These are phyloP conservation scores for Danielia oregonensis DNA, from an alignment of 805 yeast genomes.

Conservation along the genomic window DNA sequence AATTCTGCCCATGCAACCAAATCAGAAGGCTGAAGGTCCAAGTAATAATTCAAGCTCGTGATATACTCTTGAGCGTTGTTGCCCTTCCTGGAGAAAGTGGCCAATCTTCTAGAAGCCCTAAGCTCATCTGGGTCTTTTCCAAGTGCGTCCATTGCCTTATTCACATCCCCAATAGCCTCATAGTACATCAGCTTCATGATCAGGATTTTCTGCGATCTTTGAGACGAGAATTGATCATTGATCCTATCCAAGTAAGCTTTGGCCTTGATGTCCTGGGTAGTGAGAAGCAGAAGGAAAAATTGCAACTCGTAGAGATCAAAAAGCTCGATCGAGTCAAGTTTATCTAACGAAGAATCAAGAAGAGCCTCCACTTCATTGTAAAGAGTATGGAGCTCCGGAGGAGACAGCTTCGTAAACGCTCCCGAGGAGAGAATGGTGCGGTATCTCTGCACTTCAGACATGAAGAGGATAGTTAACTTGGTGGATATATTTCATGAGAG, in stretches of 20 bases:
- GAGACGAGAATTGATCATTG: slow-evolving; percentile 62
- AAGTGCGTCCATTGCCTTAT: slow-evolving; percentile 25
- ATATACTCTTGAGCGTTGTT: slow-evolving; percentile 41
- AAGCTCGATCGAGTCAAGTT: slow-evolving; percentile 42
- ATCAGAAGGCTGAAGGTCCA: slow-evolving; percentile 72
- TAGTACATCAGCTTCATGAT: slow-evolving; percentile 52
- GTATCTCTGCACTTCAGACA: slow-evolving; percentile 10
- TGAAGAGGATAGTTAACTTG: slow-evolving; percentile 1
- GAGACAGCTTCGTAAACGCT: slow-evolving; percentile 45
- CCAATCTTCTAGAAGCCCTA: slow-evolving; percentile 33
- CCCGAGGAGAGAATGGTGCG: slow-evolving; percentile 28
- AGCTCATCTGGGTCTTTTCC: slow-evolving; percentile 33
- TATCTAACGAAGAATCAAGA: slow-evolving; percentile 26
- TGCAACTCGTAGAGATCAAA: slow-evolving; percentile 66
- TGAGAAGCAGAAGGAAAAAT: slow-evolving; percentile 57
- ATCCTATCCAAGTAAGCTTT: slow-evolving; percentile 59
- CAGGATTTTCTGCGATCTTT: slow-evolving; percentile 52
- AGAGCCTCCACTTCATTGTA: slow-evolving; percentile 39
- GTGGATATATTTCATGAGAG: too few relatives aligned
- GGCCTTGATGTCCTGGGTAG: slow-evolving; percentile 71
- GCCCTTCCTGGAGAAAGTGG: slow-evolving; percentile 24
- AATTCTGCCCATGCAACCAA: slow-evolving; percentile 75
- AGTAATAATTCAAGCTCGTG: slow-evolving; percentile 47
- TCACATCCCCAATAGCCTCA: slow-evolving; percentile 47
- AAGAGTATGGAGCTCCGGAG: slow-evolving; percentile 38